Conservation (phyloP, 805 yeast species). For the Candida chilensis region DNA sequence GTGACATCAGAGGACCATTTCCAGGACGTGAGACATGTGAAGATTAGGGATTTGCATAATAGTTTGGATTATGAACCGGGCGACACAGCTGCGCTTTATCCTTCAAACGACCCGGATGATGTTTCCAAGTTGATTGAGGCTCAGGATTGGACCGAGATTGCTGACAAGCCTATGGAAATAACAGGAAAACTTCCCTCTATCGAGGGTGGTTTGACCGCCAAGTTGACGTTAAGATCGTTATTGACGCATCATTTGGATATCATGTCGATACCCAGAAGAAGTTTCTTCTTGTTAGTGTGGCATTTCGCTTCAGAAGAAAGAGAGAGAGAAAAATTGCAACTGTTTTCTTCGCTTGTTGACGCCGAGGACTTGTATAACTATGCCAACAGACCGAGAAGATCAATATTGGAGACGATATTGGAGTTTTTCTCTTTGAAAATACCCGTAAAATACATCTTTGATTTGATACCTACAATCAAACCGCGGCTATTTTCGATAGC, state of each 20-base stretch:
- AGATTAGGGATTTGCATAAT: conserved; percentile 19
- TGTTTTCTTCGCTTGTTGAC: conserved; percentile 64
- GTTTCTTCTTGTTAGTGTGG: conserved; percentile 68
- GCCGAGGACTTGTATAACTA: conserved; percentile 81
- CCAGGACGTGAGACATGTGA: conserved; percentile 77
- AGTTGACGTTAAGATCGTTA: conserved; percentile 62
- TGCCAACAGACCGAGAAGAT: conserved; percentile 88
- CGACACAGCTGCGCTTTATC: conserved; percentile 71
- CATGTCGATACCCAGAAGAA: conserved; percentile 71
- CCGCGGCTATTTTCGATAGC: conserved; percentile 87
- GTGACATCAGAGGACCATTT: conserved; percentile 69
- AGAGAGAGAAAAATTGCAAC: conserved; percentile 67
- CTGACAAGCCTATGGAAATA: conserved; percentile 47
- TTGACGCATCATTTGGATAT: conserved; percentile 78
- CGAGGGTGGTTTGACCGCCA: conserved; percentile 55
- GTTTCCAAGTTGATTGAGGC: conserved; percentile 57
- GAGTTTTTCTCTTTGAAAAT: conserved; percentile 74
- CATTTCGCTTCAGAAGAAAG: conserved; percentile 70
- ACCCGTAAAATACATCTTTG: conserved; percentile 70
- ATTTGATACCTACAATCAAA: conserved; percentile 66
- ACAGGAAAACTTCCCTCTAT: conserved; percentile 22
- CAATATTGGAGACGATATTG: conserved; percentile 70
- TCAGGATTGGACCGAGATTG: conserved; percentile 69
- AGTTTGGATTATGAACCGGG: conserved; percentile 54
- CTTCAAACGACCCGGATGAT: conserved; percentile 53